These are phyloP conservation scores for Neofusicoccum kwambonambiense DNA, from an alignment of 2,329 filamentous ascomycete genomes.

Conservation along the genomic window DNA sequence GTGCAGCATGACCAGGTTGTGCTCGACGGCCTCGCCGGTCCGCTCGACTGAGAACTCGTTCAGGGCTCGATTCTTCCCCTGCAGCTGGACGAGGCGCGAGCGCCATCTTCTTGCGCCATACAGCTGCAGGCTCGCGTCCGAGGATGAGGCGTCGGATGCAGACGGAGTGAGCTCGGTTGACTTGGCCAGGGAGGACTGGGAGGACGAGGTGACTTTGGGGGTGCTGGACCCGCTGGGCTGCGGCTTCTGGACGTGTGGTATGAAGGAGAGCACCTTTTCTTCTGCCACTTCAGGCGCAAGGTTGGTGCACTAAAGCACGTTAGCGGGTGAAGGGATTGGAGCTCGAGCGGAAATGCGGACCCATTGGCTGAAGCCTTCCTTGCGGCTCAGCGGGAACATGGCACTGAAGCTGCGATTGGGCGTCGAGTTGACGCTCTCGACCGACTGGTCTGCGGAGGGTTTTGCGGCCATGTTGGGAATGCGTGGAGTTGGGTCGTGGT, in stretches of 20 bases:
- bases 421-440: slow-evolving; percentile 37
- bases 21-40: slow-evolving; percentile 71
- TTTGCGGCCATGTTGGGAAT: background rate
- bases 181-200: slow-evolving; percentile 41
- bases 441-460: slow-evolving; percentile 29
- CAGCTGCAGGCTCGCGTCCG: slow-evolving; percentile 61
- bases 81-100: slow-evolving; percentile 77
- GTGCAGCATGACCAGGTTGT: slow-evolving; percentile 93
- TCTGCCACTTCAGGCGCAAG: slow-evolving; percentile 84
- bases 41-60: slow-evolving; percentile 94
- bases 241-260: slow-evolving; percentile 76
- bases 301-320: slow-evolving; percentile 70
- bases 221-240: slow-evolving; percentile 66
- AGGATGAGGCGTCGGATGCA: slow-evolving; percentile 43
- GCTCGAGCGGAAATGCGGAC: slow-evolving; percentile 42
- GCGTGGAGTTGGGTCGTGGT: background rate
- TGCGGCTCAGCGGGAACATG: slow-evolving; percentile 85
- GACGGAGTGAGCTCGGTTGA: slow-evolving; percentile 31
- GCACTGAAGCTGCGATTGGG: slow-evolving; percentile 36
- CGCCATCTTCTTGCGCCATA: slow-evolving; percentile 83
- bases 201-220: slow-evolving; percentile 46
- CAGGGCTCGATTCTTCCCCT: slow-evolving; percentile 80
- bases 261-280: slow-evolving; percentile 79
- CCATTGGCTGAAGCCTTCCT: slow-evolving; percentile 90
- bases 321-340: background rate